Percentiles rank a stretch among this genome's conserved stretches.
These are phyloP conservation scores for Viola pubescens DNA, from an alignment of 441 rosid genomes.

Conservation along the genomic window DNA sequence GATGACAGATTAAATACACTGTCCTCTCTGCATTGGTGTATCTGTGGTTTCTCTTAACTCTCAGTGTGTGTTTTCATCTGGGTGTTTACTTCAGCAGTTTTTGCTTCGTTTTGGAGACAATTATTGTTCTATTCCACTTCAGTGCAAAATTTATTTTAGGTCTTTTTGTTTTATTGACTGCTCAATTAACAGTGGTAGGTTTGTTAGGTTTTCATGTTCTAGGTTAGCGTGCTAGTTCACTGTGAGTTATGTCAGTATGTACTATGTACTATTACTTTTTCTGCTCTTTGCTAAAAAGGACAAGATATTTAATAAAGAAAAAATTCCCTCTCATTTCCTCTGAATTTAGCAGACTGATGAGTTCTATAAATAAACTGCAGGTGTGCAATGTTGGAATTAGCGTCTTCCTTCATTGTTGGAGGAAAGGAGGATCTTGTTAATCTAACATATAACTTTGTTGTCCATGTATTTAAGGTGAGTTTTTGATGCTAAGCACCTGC, in stretches of 20 bases:
- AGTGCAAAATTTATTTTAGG: conserved; percentile 1
- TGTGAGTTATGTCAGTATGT: too few relatives aligned
- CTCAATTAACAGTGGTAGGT: background rate
- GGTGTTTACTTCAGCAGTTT: too few relatives aligned
- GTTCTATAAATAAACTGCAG: conserved; percentile 30
- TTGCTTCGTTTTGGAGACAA: too few relatives aligned
- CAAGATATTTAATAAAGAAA: too few relatives aligned
- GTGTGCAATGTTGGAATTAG: conserved; percentile 55
- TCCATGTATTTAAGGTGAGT: conserved; percentile 49
- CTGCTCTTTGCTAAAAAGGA: too few relatives aligned
- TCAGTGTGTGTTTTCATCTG: too few relatives aligned
- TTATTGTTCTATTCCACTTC: background rate
- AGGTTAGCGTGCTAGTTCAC: background rate
- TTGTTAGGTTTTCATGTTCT: background rate
- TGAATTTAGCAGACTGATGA: background rate
- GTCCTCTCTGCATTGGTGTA: background rate
- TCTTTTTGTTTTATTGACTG: background rate
- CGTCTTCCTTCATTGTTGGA: conserved; percentile 68
- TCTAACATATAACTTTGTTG: conserved; percentile 52
- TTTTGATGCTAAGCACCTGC: background rate
- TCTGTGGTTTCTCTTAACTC: too few relatives aligned
- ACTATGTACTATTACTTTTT: too few relatives aligned
- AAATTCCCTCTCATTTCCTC: background rate
- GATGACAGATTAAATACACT: background rate
- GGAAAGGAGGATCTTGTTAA: conserved; percentile 64